Evolutionary conservation across 1,284 basidiomycete species (phyloP), one percentile per base, ranked within the genome.

Genomic region (Cryptococcus sp.): DNA sequence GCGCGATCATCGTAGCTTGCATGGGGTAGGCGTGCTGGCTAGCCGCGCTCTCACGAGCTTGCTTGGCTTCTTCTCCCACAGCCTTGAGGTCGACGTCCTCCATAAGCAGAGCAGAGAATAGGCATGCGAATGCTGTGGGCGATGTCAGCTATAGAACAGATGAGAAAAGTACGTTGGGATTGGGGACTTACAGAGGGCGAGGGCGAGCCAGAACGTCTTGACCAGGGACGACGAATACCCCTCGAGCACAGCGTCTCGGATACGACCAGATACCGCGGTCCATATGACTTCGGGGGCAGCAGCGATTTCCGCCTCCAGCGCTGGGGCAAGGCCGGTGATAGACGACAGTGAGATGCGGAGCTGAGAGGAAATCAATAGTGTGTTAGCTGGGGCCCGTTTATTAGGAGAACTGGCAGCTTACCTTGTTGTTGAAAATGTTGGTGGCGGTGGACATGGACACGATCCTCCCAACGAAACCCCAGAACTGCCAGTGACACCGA

Each of bases 371-470:
- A 20, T 8, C 36, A 21, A 21, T 20, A 9, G n/a, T 47, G 18
- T 24, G 44, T 43, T 13, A 35, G 52, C 23, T 9, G 28, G 28
- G 9, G 4, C 28, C 28, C 9, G 28, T 33, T 44, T 18, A 57
- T 36, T 23, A n/a, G 20, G 23, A 38, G 36, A 9, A 20, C 55
- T 42, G 23, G 16, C 4, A 24, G 42, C 55, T 54, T 23, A 66
- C 63, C 57, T 64, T 63, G 60, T 66, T 68, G 46, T 68, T 63
- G 52, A 68, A 68, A 12, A 68, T 53, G 43, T 53, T 65, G 2
- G 67, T 68, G 13, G 60, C 65, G 6, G 62, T 57, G n/a, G 62
- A 58, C 56, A 68, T 64, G 23, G 57, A 57, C 33, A 68, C 37
- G 20, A 68, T 62, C 11, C 67, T 51, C 3, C 67, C 67, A 15